Percentiles rank a stretch among this genome's conserved stretches.
phyloP scores from a whole-genome alignment of 192 early-diverging fungal species.

The Pilobolus umbonatus region DNA sequence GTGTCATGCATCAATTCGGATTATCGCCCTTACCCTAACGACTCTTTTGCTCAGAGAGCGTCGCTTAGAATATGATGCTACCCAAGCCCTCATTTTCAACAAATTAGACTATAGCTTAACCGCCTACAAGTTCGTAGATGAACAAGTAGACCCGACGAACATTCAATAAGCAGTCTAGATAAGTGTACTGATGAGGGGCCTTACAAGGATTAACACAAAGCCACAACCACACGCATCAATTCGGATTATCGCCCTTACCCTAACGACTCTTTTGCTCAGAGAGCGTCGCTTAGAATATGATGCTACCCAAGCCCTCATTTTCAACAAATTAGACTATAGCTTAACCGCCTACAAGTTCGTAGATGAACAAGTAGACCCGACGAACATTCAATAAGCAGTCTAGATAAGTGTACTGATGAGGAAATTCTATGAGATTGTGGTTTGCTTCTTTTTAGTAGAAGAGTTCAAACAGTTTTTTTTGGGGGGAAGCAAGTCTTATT shows the following conservation, averaged over 20 bases:
- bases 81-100: conserved; percentile 10
- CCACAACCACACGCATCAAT: conserved; percentile 6
- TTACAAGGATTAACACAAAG: conserved; percentile 5
- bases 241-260: conserved; percentile 10
- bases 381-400: conserved; percentile 6
- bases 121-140: conserved; percentile 7
- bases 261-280: conserved; percentile 7
- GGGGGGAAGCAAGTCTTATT: conserved; percentile 4
- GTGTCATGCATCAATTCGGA: conserved; percentile 8
- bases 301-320: conserved; percentile 10
- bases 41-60: conserved; percentile 7
- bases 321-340: conserved; percentile 9
- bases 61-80: conserved; percentile 11
- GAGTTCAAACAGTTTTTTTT: background rate
- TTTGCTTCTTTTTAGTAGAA: background rate
- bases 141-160: conserved; percentile 7
- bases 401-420: conserved; percentile 6
- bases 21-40: conserved; percentile 10
- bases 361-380: conserved; percentile 4
- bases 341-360: conserved; percentile 7
- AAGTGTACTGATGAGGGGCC: conserved; percentile 4
- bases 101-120: conserved; percentile 11
- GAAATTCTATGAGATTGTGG: conserved; percentile 5
- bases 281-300: conserved; percentile 11
- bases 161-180: conserved; percentile 7